A percentile compares a stretch with the other conserved stretches of the same genome.
Conservation (phyloP, 2,329 filamentous ascomycete species). For the Pleoardoris graminearum region DNA sequence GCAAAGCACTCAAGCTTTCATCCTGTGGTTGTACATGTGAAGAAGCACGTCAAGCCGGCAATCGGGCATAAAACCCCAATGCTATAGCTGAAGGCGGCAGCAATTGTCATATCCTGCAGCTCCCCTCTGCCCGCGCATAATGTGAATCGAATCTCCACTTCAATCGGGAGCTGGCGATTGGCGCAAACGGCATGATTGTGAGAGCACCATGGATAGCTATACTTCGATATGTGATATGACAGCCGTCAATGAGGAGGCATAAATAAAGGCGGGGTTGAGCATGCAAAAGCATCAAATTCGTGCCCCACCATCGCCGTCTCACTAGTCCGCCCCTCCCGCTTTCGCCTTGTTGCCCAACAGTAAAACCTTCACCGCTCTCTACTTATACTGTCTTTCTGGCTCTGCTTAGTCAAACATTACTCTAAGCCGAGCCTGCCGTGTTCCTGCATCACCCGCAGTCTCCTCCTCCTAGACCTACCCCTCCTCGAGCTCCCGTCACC, state of each 20-base stretch:
- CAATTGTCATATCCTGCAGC: constrained; percentile 12
- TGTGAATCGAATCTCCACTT: no score
- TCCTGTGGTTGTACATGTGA: no score
- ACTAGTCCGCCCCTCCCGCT: constrained; percentile 8
- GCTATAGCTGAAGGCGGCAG: constrained; percentile 9
- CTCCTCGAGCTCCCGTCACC: constrained; percentile 22
- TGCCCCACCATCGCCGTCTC: constrained; percentile 19
- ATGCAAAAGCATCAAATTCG: constrained; percentile 11
- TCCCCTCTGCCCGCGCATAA: no score
- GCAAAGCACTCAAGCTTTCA: no score
- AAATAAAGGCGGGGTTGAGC: constrained; percentile 14
- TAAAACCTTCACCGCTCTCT: constrained; percentile 18
- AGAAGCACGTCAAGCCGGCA: constrained; percentile 9
- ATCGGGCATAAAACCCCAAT: constrained; percentile 9
- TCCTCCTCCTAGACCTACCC: constrained; percentile 16
- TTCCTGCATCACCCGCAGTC: constrained; percentile 11
- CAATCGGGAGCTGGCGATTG: no score
- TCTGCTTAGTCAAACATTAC: constrained; percentile 15
- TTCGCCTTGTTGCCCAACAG: constrained; percentile 14
- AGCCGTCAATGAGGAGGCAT: not conserved
- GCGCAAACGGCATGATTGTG: no score
- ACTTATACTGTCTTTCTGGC: constrained; percentile 2
- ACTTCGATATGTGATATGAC: constrained; percentile 11
- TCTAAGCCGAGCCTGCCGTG: not conserved
- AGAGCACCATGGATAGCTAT: no score